Evolutionary conservation across 2,329 filamentous ascomycete genomes (phyloP).

Genomic region (Pestalotiopsis fici): DNA sequence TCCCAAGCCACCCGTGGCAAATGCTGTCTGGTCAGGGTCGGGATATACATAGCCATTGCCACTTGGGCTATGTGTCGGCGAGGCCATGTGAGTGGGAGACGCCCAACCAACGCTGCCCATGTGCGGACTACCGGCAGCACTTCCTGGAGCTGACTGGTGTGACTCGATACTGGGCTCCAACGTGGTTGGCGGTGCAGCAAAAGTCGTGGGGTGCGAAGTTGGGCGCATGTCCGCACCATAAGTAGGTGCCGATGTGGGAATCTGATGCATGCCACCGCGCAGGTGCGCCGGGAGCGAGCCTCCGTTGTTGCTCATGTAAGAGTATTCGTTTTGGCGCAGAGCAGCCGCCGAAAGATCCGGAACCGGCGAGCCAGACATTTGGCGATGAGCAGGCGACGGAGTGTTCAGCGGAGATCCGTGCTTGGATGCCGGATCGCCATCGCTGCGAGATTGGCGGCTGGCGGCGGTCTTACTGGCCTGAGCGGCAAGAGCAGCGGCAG

Average conservation of each 20-base stretch:
- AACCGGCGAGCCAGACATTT: slow-evolving; percentile 77
- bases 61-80: slow-evolving; percentile 65
- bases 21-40: slow-evolving; percentile 75
- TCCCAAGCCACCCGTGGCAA: slow-evolving; percentile 56
- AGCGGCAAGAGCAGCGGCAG: slow-evolving; percentile 78
- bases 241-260: slow-evolving; percentile 69
- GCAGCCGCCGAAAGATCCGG: slow-evolving; percentile 71
- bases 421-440: slow-evolving; percentile 70
- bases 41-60: slow-evolving; percentile 74
- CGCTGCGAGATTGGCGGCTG: slow-evolving; percentile 58
- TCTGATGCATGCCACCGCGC: slow-evolving; percentile 69
- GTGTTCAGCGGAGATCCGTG: slow-evolving; percentile 77
- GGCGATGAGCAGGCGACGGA: slow-evolving; percentile 79
- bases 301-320: slow-evolving; percentile 75
- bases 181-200: slow-evolving; percentile 81
- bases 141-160: slow-evolving; percentile 65
- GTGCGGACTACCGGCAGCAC: slow-evolving; percentile 83
- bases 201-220: slow-evolving; percentile 83
- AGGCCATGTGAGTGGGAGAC: slow-evolving; percentile 74
- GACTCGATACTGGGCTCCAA: slow-evolving; percentile 85
- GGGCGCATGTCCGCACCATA: slow-evolving; percentile 62
- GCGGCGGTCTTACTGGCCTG: slow-evolving; percentile 21
- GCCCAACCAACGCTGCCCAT: slow-evolving; percentile 83
- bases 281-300: slow-evolving; percentile 83
- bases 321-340: slow-evolving; percentile 73